These are phyloP conservation scores for Chaetomiaceae sp. DNA, from an alignment of 2,329 filamentous ascomycete genomes.

Conservation along the genomic window DNA sequence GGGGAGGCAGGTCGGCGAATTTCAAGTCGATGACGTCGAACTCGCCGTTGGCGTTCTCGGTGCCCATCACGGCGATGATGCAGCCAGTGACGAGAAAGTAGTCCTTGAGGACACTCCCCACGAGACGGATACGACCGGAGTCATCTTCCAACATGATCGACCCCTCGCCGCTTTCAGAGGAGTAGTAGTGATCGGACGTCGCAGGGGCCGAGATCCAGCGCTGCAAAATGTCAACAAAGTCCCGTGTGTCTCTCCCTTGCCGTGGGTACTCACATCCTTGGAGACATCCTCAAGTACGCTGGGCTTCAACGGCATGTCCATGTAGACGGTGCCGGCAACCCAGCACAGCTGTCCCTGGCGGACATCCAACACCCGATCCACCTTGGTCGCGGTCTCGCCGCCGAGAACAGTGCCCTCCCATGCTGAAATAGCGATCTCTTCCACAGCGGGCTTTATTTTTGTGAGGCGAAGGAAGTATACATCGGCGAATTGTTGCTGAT, in stretches of 20 bases:
- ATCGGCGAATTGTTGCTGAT: constrained; percentile 93
- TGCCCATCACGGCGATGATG: constrained; percentile 90
- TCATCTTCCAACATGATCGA: constrained; percentile 92
- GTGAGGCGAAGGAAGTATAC: constrained; percentile 94
- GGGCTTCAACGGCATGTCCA: constrained; percentile 95
- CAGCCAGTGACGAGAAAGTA: constrained; percentile 84
- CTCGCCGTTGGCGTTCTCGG: constrained; percentile 85
- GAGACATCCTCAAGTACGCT: constrained; percentile 93
- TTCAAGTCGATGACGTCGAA: constrained; percentile 90
- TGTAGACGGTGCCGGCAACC: constrained; percentile 91
- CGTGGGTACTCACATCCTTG: constrained; percentile 63
- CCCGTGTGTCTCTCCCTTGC: too few relatives aligned
- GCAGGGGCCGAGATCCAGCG: constrained; percentile 86
- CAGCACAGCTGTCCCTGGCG: constrained; percentile 93
- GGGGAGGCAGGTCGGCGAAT: constrained; percentile 77
- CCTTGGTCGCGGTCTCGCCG: constrained; percentile 66
- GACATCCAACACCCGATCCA: constrained; percentile 89
- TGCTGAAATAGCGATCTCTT: constrained; percentile 64
- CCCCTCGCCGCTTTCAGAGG: constrained; percentile 52
- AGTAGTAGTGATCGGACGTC: constrained; percentile 70
- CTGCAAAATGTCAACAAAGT: constrained; percentile 44
- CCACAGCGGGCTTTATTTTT: constrained; percentile 78
- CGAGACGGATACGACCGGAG: constrained; percentile 78
- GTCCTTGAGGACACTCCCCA: constrained; percentile 62
- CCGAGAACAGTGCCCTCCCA: constrained; percentile 78